These are phyloP conservation scores for Silene uniflora DNA, from an alignment of 148 eudicot genomes.

Conservation along the genomic window DNA sequence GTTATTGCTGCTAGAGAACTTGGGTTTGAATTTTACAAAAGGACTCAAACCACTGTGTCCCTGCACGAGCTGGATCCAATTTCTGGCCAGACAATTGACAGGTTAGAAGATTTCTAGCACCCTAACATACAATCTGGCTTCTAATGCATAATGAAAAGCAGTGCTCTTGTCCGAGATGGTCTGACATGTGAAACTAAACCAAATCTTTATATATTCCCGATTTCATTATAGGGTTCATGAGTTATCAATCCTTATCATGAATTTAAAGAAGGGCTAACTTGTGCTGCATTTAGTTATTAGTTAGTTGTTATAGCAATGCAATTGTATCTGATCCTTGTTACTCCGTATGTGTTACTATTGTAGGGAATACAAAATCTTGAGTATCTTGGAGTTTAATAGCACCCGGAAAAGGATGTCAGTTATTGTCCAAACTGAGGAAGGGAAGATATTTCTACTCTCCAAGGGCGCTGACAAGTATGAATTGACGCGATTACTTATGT, in stretches of 20 bases:
- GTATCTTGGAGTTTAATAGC: conserved; percentile 82
- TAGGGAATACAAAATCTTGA: conserved; percentile 66
- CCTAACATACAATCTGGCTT: not conserved
- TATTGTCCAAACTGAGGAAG: conserved; percentile 66
- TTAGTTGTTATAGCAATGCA: not conserved
- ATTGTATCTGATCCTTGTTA: not conserved
- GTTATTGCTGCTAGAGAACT: conserved; percentile 94
- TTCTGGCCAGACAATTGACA: conserved; percentile 56
- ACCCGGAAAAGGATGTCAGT: conserved; percentile 90
- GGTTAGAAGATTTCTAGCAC: conserved; percentile 41
- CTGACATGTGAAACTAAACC: too few relatives aligned
- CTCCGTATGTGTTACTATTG: not conserved
- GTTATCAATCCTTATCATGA: too few relatives aligned
- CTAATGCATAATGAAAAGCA: too few relatives aligned
- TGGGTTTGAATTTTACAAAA: conserved; percentile 83
- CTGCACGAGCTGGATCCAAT: conserved; percentile 64
- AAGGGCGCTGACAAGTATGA: conserved; percentile 95
- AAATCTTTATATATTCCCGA: too few relatives aligned
- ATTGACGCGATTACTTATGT: not conserved
- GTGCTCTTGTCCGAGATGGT: too few relatives aligned
- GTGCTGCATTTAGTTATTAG: not conserved
- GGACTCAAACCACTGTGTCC: conserved; percentile 78
- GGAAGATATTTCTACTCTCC: conserved; percentile 60
- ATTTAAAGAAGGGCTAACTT: too few relatives aligned
- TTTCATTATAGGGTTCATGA: too few relatives aligned